phyloP scores from a whole-genome alignment of 2,329 filamentous ascomycete species.

The Gnomoniopsis sp. region DNA sequence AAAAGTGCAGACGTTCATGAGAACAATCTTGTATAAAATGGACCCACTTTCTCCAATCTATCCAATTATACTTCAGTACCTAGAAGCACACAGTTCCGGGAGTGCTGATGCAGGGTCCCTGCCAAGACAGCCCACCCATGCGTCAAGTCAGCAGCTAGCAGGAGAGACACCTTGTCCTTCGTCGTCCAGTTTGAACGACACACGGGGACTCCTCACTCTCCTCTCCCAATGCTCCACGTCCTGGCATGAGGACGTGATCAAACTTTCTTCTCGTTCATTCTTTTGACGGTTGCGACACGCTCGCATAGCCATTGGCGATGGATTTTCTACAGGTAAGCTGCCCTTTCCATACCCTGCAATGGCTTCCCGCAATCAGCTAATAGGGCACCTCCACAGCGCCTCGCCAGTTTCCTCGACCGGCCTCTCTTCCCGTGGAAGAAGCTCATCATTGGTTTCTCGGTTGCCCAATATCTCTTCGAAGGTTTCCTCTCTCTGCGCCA shows the following conservation, averaged over 20 bases:
- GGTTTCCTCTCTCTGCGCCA: slow-evolving; percentile 86
- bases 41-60: not conserved
- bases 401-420: slow-evolving; percentile 83
- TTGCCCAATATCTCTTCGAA: slow-evolving; percentile 89
- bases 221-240: not conserved
- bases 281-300: slow-evolving; percentile 12
- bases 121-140: slow-evolving; percentile 2
- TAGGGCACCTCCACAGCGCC: slow-evolving; percentile 45
- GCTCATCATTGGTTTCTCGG: slow-evolving; percentile 88
- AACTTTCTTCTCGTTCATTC: slow-evolving; percentile 1
- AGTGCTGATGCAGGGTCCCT: not conserved
- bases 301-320: slow-evolving; percentile 23
- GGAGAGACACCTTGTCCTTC: slow-evolving; percentile 19
- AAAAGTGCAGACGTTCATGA: not conserved
- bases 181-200: not conserved
- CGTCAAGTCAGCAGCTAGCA: slow-evolving; percentile 7
- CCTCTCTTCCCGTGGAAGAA: slow-evolving; percentile 97
- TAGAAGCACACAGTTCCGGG: not conserved
- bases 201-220: not conserved
- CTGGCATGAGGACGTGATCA: slow-evolving; percentile 13
- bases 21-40: not conserved
- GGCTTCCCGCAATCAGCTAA: slow-evolving; percentile 22
- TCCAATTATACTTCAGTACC: not conserved
- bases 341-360: not conserved
- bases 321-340: slow-evolving; percentile 33